These are phyloP conservation scores for Picea sitchensis DNA, from an alignment of 75 land plant genomes.

Conservation along the genomic window DNA sequence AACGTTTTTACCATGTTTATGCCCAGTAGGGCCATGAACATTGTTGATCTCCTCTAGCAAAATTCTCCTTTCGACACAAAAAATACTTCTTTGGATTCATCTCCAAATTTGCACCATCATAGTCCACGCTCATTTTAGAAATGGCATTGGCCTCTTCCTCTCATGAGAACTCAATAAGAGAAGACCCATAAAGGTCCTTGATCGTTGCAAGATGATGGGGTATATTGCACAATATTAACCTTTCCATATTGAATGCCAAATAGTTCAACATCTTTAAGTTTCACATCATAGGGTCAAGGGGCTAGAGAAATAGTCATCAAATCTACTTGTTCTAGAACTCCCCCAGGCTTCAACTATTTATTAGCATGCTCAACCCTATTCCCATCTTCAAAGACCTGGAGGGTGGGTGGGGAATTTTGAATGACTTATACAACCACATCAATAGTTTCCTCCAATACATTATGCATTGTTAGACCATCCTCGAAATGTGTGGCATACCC, in stretches of 20 bases:
- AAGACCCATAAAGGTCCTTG: conserved; percentile 73
- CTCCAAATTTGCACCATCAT: conserved; percentile 70
- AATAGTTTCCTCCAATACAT: conserved; percentile 51
- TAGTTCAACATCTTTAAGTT: no score
- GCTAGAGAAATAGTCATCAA: conserved; percentile 80
- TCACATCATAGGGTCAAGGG: conserved; percentile 66
- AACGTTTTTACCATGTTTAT: conserved; percentile 20
- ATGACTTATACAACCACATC: conserved; percentile 81
- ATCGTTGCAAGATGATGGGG: conserved; percentile 70
- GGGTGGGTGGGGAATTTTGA: conserved; percentile 50
- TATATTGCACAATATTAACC: conserved; percentile 89
- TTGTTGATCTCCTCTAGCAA: conserved; percentile 20
- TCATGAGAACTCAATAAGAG: conserved; percentile 75
- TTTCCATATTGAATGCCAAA: conserved; percentile 60
- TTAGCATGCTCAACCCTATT: conserved; percentile 68
- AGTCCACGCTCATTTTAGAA: conserved; percentile 50
- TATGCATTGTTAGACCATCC: no score
- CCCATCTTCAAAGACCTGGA: conserved; percentile 88
- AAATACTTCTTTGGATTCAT: conserved; percentile 77
- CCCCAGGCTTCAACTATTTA: conserved; percentile 56
- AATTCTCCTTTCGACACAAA: conserved; percentile 48
- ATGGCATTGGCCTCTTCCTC: conserved; percentile 73
- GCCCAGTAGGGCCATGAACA: not conserved
- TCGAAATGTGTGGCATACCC: no score
- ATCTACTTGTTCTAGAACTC: conserved; percentile 72